These are phyloP conservation scores for Phalaenopsis equestris DNA, from an alignment of 106 monocot genomes.

Conservation along the genomic window DNA sequence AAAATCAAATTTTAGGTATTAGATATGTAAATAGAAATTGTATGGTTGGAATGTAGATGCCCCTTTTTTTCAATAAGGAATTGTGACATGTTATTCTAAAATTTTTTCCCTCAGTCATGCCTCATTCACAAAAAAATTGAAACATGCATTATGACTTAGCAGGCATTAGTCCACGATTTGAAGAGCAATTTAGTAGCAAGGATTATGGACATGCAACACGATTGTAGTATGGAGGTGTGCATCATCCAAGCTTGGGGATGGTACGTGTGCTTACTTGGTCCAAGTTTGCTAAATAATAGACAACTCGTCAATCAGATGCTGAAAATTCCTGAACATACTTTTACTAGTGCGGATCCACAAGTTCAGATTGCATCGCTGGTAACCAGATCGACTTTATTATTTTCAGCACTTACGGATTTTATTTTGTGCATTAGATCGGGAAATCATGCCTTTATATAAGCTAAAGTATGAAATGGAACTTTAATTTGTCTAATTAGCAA, in stretches of 20 bases:
- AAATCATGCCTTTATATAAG: not conserved
- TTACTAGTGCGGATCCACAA: constrained; percentile 34
- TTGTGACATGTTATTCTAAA: not conserved
- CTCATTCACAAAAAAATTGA: not conserved
- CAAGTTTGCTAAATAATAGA: constrained; percentile 16
- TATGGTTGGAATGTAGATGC: no score
- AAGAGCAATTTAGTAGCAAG: constrained; percentile 28
- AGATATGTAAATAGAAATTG: no score
- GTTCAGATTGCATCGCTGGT: constrained; percentile 56
- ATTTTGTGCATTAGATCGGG: not conserved
- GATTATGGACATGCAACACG: constrained; percentile 28
- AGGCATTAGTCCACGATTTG: constrained; percentile 34
- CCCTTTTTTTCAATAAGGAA: not conserved
- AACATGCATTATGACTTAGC: constrained; percentile 1
- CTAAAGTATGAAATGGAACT: not conserved
- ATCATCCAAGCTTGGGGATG: constrained; percentile 57
- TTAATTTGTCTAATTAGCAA: not conserved
- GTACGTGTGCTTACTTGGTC: constrained; percentile 47
- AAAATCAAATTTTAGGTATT: no score
- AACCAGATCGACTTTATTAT: constrained; percentile 6
- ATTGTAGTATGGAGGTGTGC: constrained; percentile 27
- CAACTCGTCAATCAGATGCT: constrained; percentile 46
- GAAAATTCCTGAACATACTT: constrained; percentile 47
- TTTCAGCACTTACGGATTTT: not conserved
- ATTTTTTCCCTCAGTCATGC: not conserved